Evolutionary conservation across 2,329 filamentous ascomycete genomes (phyloP).

Genomic region (Colletotrichum gigasporum): DNA sequence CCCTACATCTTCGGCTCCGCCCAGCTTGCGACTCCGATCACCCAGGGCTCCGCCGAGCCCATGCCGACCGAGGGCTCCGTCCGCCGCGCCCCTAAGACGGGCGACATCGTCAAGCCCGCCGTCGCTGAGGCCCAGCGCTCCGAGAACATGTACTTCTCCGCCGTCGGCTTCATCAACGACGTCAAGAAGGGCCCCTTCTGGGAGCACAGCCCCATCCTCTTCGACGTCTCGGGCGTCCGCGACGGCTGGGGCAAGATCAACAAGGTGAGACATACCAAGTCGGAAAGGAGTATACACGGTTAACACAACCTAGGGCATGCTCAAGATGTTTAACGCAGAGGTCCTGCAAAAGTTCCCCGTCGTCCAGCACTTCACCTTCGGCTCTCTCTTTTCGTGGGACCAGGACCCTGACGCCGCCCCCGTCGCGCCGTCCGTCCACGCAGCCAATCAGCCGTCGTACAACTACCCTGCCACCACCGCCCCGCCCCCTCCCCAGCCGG

Average conservation of each 20-base stretch:
- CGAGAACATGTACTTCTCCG: slow-evolving; percentile 90
- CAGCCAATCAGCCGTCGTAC: slow-evolving; percentile 61
- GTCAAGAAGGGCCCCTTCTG: slow-evolving; percentile 97
- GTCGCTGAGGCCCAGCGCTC: slow-evolving; percentile 72
- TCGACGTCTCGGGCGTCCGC: slow-evolving; percentile 90
- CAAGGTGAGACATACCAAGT: too few species aligned
- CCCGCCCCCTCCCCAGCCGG: slow-evolving; percentile 34
- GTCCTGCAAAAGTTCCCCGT: slow-evolving; percentile 97
- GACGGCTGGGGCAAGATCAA: slow-evolving; percentile 99
- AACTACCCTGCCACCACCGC: slow-evolving; percentile 36
- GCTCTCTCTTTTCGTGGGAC: slow-evolving; percentile 82
- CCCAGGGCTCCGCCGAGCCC: slow-evolving; percentile 61
- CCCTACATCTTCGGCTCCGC: slow-evolving; percentile 96
- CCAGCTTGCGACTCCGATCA: slow-evolving; percentile 82
- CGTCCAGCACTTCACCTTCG: slow-evolving; percentile 94
- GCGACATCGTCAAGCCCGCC: slow-evolving; percentile 71
- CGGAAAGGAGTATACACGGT: too few species aligned
- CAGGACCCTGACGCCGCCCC: slow-evolving; percentile 67
- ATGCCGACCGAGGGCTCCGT: slow-evolving; percentile 85
- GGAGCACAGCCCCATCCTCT: slow-evolving; percentile 93
- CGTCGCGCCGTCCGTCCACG: slow-evolving; percentile 63
- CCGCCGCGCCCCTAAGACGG: slow-evolving; percentile 74
- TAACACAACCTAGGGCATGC: slow-evolving; percentile 77
- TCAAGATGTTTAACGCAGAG: slow-evolving; percentile 99
- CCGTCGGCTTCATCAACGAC: slow-evolving; percentile 95